A percentile compares a stretch with the other conserved stretches of the same genome.
Evolutionary conservation across 352 stramenopile species (phyloP).

Genomic region (Globisporangium rhizosaccharum): DNA sequence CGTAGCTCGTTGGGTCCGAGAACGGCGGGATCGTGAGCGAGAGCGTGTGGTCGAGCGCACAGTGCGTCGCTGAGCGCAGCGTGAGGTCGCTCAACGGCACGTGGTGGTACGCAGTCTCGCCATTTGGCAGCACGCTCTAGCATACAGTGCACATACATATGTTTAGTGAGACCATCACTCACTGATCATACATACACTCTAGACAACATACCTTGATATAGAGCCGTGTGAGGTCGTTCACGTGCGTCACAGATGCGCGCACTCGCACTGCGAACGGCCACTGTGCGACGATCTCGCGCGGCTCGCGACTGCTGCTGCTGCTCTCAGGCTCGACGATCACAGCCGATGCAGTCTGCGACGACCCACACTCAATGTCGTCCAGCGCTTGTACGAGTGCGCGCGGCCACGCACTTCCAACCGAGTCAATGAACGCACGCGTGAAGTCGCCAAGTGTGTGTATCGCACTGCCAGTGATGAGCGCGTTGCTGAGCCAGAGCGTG

Average conservation of each 20-base stretch:
- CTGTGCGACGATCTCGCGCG: slow-evolving; percentile 41
- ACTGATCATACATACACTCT: not conserved
- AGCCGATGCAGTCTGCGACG: slow-evolving; percentile 12
- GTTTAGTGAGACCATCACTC: not conserved
- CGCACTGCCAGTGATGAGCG: slow-evolving; percentile 17
- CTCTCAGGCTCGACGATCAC: slow-evolving; percentile 21
- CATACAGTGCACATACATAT: not conserved
- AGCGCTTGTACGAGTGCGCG: slow-evolving; percentile 12
- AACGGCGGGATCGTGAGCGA: slow-evolving; percentile 38
- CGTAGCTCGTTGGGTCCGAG: slow-evolving; percentile 48
- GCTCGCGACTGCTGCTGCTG: slow-evolving; percentile 17
- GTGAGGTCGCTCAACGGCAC: slow-evolving; percentile 23
- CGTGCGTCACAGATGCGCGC: slow-evolving; percentile 19
- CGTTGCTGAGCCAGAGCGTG: slow-evolving; percentile 20
- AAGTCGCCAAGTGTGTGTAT: too few relatives aligned
- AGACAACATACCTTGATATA: slow-evolving; percentile 26
- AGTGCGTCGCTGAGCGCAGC: slow-evolving; percentile 12
- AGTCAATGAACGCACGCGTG: slow-evolving; percentile 19
- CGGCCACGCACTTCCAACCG: slow-evolving; percentile 30
- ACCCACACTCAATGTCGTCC: slow-evolving; percentile 4
- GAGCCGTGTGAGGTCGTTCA: slow-evolving; percentile 28
- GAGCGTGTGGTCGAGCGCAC: slow-evolving; percentile 29
- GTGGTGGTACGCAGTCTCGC: slow-evolving; percentile 28
- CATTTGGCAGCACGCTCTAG: slow-evolving; percentile 35
- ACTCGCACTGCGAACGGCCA: slow-evolving; percentile 42